phyloP scores from a whole-genome alignment of 2,329 filamentous ascomycete species.

The Polytolypa hystricis region DNA sequence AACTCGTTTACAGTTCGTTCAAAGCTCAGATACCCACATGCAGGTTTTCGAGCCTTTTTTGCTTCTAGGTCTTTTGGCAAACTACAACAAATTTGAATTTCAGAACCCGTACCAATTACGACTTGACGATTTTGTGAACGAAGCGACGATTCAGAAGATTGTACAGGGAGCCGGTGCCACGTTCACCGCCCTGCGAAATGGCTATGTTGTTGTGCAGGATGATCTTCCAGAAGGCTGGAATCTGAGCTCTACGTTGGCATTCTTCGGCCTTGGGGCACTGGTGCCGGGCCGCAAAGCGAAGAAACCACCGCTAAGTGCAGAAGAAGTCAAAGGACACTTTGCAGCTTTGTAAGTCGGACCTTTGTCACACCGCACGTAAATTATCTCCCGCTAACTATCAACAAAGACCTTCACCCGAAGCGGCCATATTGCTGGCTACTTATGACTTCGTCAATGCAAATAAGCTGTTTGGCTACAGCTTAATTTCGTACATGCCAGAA shows the following conservation, averaged over 20 bases:
- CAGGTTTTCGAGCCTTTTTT: slow-evolving; percentile 64
- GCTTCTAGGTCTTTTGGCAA: slow-evolving; percentile 75
- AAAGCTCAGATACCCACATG: slow-evolving; percentile 58
- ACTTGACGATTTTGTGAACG: slow-evolving; percentile 91
- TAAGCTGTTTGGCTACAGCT: slow-evolving; percentile 82
- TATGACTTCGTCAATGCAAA: slow-evolving; percentile 94
- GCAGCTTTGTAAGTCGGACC: slow-evolving; percentile 53
- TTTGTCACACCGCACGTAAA: neutral
- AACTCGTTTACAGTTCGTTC: slow-evolving; percentile 54
- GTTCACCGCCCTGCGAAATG: slow-evolving; percentile 55
- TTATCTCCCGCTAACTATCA: neutral
- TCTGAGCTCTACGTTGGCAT: slow-evolving; percentile 64
- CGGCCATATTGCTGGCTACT: slow-evolving; percentile 67
- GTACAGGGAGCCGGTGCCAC: slow-evolving; percentile 63
- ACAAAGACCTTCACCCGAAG: slow-evolving; percentile 62
- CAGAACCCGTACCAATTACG: slow-evolving; percentile 92
- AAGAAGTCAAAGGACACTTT: slow-evolving; percentile 75
- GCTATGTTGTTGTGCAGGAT: slow-evolving; percentile 78
- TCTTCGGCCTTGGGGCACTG: slow-evolving; percentile 72
- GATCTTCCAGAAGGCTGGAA: slow-evolving; percentile 87
- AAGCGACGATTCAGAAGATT: slow-evolving; percentile 72
- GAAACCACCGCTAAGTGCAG: slow-evolving; percentile 53
- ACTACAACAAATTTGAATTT: slow-evolving; percentile 99
- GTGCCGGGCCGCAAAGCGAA: slow-evolving; percentile 55
- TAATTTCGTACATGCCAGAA: slow-evolving; percentile 55